A percentile compares a stretch with the other conserved stretches of the same genome.
Conservation (phyloP, 2,329 filamentous ascomycete genomes). For the Lachnellula cervina region DNA sequence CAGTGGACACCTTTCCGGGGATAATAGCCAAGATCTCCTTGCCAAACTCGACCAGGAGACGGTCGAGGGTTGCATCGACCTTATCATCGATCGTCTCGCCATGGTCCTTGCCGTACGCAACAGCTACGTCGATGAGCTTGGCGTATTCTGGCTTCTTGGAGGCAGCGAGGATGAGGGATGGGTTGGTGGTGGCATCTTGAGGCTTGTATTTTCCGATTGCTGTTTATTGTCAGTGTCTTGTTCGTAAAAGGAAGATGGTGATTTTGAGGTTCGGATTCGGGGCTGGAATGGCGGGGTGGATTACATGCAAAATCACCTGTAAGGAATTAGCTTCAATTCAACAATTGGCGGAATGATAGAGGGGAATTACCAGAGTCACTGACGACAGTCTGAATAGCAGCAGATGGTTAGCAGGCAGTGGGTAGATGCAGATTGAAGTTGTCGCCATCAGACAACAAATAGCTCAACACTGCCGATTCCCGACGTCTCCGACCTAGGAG, state of each 20-base stretch:
- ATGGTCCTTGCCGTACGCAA: conserved; percentile 78
- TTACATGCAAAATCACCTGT: conserved; percentile 73
- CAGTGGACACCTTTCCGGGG: conserved; percentile 96
- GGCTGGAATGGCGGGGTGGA: conserved; percentile 35
- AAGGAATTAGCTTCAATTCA: conserved; percentile 16
- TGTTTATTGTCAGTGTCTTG: conserved; percentile 32
- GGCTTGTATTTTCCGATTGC: conserved; percentile 99
- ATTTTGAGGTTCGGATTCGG: not conserved
- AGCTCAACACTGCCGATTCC: conserved; percentile 10
- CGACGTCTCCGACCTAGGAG: conserved; percentile 9
- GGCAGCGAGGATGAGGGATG: conserved; percentile 94
- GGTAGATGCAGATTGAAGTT: not conserved
- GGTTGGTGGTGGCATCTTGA: conserved; percentile 99
- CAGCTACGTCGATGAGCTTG: conserved; percentile 79
- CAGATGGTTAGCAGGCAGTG: conserved; percentile 15
- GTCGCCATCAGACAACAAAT: conserved; percentile 6
- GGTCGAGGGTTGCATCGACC: conserved; percentile 87
- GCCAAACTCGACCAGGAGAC: conserved; percentile 95
- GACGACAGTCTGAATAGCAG: conserved; percentile 69
- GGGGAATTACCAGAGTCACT: conserved; percentile 79
- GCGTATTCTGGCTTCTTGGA: conserved; percentile 98
- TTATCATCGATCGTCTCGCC: conserved; percentile 68
- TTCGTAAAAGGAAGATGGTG: not conserved
- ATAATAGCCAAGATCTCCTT: conserved; percentile 96
- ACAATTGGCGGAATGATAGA: conserved; percentile 1